Evolutionary conservation across 2,329 filamentous ascomycete genomes (phyloP).

Genomic region (Coniella vitis): DNA sequence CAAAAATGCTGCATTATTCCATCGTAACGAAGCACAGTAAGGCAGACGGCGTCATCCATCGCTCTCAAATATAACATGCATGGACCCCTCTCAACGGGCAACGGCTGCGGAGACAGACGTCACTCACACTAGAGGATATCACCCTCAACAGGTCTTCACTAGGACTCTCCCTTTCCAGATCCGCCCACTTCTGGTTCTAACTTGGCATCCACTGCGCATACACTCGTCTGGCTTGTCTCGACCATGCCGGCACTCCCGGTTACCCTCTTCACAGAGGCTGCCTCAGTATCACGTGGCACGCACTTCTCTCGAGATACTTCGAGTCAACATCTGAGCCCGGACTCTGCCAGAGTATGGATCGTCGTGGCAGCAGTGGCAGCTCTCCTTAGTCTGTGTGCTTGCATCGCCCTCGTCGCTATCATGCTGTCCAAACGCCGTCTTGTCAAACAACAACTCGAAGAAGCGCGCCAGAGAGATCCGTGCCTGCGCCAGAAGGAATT

Average conservation of each 20-base stretch:
- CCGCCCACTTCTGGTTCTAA: too few species aligned
- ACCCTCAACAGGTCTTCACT: neutral
- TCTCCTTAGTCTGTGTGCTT: conserved; percentile 20
- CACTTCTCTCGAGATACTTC: conserved; percentile 18
- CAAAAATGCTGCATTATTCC: neutral
- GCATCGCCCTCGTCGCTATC: conserved; percentile 19
- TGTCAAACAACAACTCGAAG: conserved; percentile 16
- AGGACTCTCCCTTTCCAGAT: neutral
- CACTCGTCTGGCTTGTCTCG: too few species aligned
- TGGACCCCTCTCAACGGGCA: neutral
- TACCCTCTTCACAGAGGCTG: neutral
- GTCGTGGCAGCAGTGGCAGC: conserved; percentile 22
- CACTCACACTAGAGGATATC: neutral
- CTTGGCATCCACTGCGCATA: too few species aligned
- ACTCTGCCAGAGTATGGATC: conserved; percentile 20
- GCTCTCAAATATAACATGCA: conserved; percentile 4
- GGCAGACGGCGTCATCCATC: neutral
- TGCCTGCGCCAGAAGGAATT: conserved; percentile 21
- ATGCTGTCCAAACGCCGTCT: conserved; percentile 14
- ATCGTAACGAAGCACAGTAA: neutral
- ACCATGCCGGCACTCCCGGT: neutral
- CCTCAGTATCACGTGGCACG: neutral
- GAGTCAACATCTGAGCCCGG: conserved; percentile 14
- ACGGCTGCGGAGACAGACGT: too few species aligned
- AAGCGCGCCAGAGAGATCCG: conserved; percentile 21